Conservation (phyloP, 1,284 basidiomycete species). For the Leccinum fuscescens region DNA sequence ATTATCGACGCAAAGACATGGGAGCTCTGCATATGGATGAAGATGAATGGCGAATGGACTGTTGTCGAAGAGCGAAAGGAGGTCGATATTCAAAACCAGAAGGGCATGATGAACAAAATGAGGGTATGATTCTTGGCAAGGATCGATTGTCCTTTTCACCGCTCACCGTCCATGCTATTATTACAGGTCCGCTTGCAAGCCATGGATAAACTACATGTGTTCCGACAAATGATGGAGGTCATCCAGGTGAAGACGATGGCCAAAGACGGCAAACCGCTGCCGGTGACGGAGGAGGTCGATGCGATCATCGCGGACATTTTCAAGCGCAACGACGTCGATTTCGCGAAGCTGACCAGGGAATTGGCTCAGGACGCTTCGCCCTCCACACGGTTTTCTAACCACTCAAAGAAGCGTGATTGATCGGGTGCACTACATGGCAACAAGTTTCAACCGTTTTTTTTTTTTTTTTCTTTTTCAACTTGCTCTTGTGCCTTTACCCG, state of each 20-base stretch:
- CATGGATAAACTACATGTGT: conserved; percentile 33
- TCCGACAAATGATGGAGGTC: conserved; percentile 35
- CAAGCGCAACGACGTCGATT: conserved; percentile 31
- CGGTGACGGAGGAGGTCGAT: conserved; percentile 32
- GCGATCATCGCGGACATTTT: conserved; percentile 34
- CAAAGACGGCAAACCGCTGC: conserved; percentile 21
- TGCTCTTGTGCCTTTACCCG: background rate
- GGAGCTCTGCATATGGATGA: conserved; percentile 36
- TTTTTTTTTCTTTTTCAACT: background rate
- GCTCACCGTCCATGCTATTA: conserved; percentile 1
- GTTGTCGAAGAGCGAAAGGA: conserved; percentile 30
- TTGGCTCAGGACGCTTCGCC: conserved; percentile 18
- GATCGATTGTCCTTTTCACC: background rate
- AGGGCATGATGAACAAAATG: conserved; percentile 32
- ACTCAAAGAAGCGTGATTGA: conserved; percentile 33
- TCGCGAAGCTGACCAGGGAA: conserved; percentile 29
- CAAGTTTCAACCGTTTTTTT: background rate
- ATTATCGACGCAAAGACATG: conserved; percentile 23
- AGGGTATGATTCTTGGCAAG: conserved; percentile 17
- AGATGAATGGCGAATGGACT: conserved; percentile 26
- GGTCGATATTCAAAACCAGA: conserved; percentile 17
- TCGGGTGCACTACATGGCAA: conserved; percentile 1
- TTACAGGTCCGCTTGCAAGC: conserved; percentile 25
- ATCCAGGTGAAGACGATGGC: conserved; percentile 33
- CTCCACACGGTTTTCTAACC: conserved; percentile 20